Evolutionary conservation across 495 filamentous ascomycete species (phyloP).

Genomic region (Lepidopterella palustris): DNA sequence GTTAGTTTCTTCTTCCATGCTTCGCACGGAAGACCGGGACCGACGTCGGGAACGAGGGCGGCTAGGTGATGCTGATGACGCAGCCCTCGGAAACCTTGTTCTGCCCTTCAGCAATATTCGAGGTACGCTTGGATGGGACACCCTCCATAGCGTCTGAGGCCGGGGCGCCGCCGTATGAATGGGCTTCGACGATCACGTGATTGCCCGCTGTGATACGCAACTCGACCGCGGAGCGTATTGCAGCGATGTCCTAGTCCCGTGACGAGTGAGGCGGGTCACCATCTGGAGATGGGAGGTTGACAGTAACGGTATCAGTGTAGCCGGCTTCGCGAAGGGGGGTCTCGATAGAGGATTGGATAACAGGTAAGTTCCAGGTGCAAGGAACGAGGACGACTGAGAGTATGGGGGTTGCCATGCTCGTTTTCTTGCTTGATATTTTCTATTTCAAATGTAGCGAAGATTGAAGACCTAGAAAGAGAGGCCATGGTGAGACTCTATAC

Average conservation of each 20-base stretch:
- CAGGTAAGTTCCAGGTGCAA: constrained; percentile 10
- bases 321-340: background rate
- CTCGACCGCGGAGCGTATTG: background rate
- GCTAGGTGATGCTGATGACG: constrained; percentile 6
- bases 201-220: constrained; percentile 1
- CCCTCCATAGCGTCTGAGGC: constrained; percentile 18
- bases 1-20: background rate
- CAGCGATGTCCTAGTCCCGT: constrained; percentile 4
- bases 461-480: too few relatives aligned
- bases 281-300: constrained; percentile 11
- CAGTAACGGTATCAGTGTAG: background rate
- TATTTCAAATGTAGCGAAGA: too few relatives aligned
- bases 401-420: too few relatives aligned
- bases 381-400: constrained; percentile 12
- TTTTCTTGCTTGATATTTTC: too few relatives aligned
- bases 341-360: constrained; percentile 4
- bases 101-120: background rate
- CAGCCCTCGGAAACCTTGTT: background rate
- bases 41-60: constrained; percentile 10
- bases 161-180: constrained; percentile 18
- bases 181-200: constrained; percentile 14
- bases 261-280: background rate
- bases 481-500: too few relatives aligned
- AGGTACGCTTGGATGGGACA: background rate
- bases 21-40: background rate